These are phyloP conservation scores for Alternaria infectoria DNA, from an alignment of 2,329 filamentous ascomycete species.

Conservation along the genomic window DNA sequence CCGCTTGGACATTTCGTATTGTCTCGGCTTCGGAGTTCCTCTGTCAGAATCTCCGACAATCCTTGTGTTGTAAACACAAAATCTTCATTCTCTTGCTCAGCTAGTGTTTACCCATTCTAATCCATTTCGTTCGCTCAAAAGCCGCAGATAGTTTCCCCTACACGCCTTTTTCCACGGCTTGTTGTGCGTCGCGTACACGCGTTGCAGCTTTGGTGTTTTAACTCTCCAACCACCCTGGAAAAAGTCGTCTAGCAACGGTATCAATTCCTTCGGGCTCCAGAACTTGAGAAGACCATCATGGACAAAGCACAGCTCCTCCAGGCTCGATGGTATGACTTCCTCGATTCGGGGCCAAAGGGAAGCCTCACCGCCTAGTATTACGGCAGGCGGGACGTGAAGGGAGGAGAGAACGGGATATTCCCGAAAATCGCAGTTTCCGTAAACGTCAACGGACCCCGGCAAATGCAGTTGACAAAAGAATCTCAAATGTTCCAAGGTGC, in stretches of 20 bases:
- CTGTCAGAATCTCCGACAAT: not conserved
- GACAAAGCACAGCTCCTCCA: not conserved
- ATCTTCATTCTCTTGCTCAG: not conserved
- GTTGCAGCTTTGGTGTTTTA: not conserved
- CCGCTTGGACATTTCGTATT: not conserved
- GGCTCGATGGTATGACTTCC: not conserved
- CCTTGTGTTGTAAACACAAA: not conserved
- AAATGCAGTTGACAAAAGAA: not conserved
- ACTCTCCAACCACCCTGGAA: not conserved
- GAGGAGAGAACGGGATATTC: not conserved
- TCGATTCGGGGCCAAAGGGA: not conserved
- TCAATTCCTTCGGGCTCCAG: not conserved
- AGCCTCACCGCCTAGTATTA: not conserved
- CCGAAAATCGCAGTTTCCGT: not conserved
- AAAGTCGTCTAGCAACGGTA: not conserved
- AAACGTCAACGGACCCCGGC: not conserved
- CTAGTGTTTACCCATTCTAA: not conserved
- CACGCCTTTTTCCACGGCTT: not conserved
- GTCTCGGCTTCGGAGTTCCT: not conserved
- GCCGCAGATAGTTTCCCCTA: not conserved
- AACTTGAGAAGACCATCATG: not conserved
- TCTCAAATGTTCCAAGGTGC: not conserved
- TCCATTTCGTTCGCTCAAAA: not conserved
- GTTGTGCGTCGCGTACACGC: not conserved
- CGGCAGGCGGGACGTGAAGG: not conserved